Base-by-base conservation (phyloP, 1,284 basidiomycete species). In the Puccinia hordei region DNA sequence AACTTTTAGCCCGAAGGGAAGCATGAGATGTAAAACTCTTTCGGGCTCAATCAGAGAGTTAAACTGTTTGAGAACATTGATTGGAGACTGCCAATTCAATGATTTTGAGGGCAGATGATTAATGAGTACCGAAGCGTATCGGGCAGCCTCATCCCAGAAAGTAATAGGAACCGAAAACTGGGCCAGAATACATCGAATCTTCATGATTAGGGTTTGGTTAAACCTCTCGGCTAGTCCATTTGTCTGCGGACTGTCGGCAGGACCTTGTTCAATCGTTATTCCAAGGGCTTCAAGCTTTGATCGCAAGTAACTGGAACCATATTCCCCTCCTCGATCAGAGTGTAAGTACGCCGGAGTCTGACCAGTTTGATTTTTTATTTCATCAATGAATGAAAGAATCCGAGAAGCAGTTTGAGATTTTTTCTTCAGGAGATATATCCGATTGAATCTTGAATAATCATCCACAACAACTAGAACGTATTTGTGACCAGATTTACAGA, bases 291-390 rank as follows among this genome's bases (percentile, higher is more conserved):
- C 33, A 15, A 17, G 10, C n/a, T n/a, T n/a, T n/a, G n/a, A n/a
- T 49, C 51, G 24, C 17, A 72, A 72, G 17, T 41, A 33, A 10
- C 19, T 51, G 8, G 69, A 72, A 10, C 46, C 17, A 53, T 27
- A 72, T 24, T 72, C 69, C 13, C 69, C 69, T 9, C 69, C 69
- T 6, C 69, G 69, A 53, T 72, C 69, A 55, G 69, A 15, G 27
- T 72, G 69, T 19, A 72, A 27, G 19, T 30, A 35, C 9, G 53
- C 49, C 5, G 53, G 46, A 12, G 6, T 12, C 6, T 13, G 3
- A 24, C n/a, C n/a, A 12, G 15, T 27, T 6, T 74, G 49, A 35
- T 61, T 61, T 41, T 74, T 55, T 9, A 74, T 74, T 55, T 41
- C 46, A n/a, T 24, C 41, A 12, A 55, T 59, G 24, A 35, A 74